Conservation (phyloP, 371 early-diverging fungal genomes). For the Haplosporangium sp. region DNA sequence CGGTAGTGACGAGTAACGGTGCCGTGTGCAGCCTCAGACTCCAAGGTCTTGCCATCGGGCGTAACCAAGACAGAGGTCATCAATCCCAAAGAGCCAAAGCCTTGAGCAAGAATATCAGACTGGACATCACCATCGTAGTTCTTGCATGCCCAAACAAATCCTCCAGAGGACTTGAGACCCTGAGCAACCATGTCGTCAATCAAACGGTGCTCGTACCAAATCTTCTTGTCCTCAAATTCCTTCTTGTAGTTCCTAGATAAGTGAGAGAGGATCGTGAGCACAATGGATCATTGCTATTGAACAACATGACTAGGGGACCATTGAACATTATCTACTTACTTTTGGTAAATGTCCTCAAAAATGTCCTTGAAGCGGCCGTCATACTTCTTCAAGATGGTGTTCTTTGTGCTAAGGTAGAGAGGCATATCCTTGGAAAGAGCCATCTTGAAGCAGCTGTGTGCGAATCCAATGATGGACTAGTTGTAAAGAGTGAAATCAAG, state of each 20-base stretch:
- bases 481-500: not conserved
- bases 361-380: constrained; percentile 99
- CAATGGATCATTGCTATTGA: not conserved
- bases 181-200: constrained; percentile 99
- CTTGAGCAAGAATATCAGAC: constrained; percentile 96
- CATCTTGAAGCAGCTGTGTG: constrained; percentile 94
- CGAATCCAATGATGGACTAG: constrained; percentile 92
- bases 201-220: constrained; percentile 97
- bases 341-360: constrained; percentile 90
- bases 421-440: constrained; percentile 89
- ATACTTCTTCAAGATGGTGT: constrained; percentile 97
- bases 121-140: constrained; percentile 97
- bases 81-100: constrained; percentile 90
- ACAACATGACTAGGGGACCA: not conserved
- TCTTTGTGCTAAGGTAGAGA: constrained; percentile 96
- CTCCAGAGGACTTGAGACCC: constrained; percentile 93
- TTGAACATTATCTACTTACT: constrained; percentile 49
- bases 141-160: constrained; percentile 96
- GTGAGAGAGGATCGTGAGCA: not conserved
- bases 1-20: constrained; percentile 98
- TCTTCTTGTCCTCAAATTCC: constrained; percentile 77
- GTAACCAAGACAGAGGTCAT: constrained; percentile 97
- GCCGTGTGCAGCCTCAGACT: constrained; percentile 98
- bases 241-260: constrained; percentile 69
- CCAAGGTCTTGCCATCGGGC: constrained; percentile 95